Evolutionary conservation across 805 yeast genomes (phyloP).

Genomic region (Ogataea chonburiensis): DNA sequence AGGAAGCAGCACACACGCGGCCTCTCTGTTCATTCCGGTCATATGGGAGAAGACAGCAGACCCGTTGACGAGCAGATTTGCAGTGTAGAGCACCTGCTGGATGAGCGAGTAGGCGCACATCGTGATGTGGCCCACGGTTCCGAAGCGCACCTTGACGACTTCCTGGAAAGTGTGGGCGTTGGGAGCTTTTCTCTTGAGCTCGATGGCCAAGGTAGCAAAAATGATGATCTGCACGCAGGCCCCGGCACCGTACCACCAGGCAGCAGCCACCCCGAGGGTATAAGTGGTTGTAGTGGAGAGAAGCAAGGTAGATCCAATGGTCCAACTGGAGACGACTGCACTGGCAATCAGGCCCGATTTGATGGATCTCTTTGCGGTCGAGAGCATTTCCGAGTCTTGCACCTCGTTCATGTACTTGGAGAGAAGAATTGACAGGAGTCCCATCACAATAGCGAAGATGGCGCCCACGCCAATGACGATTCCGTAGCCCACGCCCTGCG

Average conservation of each 20-base stretch:
- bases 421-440: conserved; percentile 33
- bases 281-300: conserved; percentile 34
- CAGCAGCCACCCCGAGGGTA: conserved; percentile 36
- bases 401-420: conserved; percentile 39
- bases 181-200: conserved; percentile 36
- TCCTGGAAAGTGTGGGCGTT: conserved; percentile 39
- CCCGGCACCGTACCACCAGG: conserved; percentile 37
- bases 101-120: conserved; percentile 29
- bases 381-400: conserved; percentile 43
- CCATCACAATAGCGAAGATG: conserved; percentile 42
- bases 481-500: conserved; percentile 39
- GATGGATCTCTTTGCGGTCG: conserved; percentile 39
- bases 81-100: conserved; percentile 33
- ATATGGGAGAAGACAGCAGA: conserved; percentile 33
- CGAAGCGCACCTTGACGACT: conserved; percentile 33
- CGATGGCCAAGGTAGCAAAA: conserved; percentile 34
- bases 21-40: conserved; percentile 37
- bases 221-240: conserved; percentile 37
- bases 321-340: conserved; percentile 40
- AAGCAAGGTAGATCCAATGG: conserved; percentile 34
- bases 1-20: conserved; percentile 36
- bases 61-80: conserved; percentile 36
- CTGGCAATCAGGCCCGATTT: conserved; percentile 37
- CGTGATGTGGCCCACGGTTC: conserved; percentile 30
- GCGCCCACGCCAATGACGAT: conserved; percentile 46